Conservation (phyloP, 495 filamentous ascomycete species). For the Rhizodiscina lignyota region DNA sequence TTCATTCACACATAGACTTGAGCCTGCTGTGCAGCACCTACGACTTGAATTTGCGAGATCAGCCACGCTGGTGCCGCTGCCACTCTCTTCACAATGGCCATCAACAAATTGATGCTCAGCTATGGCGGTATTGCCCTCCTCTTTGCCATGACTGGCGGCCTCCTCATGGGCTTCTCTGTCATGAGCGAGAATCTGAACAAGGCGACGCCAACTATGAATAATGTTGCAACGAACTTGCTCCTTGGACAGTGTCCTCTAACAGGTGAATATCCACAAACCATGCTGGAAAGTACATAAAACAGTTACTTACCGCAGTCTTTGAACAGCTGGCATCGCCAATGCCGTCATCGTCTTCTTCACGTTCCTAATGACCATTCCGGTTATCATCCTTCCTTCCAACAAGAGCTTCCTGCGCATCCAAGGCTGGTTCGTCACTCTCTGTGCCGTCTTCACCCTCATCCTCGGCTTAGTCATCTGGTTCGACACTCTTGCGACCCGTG, state of each 20-base stretch:
- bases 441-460: constrained; percentile 43
- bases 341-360: constrained; percentile 44
- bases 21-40: no score
- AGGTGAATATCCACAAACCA: constrained; percentile 23
- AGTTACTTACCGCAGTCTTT: not conserved
- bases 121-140: constrained; percentile 30
- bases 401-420: constrained; percentile 29
- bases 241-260: constrained; percentile 42
- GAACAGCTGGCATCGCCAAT: constrained; percentile 46
- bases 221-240: constrained; percentile 44
- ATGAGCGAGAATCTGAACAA: constrained; percentile 33
- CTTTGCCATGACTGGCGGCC: constrained; percentile 43
- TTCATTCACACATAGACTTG: constrained; percentile 1
- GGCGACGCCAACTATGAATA: constrained; percentile 28
- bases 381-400: constrained; percentile 19
- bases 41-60: no score
- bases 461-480: constrained; percentile 56
- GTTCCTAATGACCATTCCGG: constrained; percentile 24
- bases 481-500: constrained; percentile 44
- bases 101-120: constrained; percentile 17
- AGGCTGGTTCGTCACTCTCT: constrained; percentile 40
- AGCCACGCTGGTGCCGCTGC: no score
- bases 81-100: no score
- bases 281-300: not conserved
- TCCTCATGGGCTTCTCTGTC: constrained; percentile 47